phyloP scores from a whole-genome alignment of 345 rosid species.

The Rhizophora apiculata region DNA sequence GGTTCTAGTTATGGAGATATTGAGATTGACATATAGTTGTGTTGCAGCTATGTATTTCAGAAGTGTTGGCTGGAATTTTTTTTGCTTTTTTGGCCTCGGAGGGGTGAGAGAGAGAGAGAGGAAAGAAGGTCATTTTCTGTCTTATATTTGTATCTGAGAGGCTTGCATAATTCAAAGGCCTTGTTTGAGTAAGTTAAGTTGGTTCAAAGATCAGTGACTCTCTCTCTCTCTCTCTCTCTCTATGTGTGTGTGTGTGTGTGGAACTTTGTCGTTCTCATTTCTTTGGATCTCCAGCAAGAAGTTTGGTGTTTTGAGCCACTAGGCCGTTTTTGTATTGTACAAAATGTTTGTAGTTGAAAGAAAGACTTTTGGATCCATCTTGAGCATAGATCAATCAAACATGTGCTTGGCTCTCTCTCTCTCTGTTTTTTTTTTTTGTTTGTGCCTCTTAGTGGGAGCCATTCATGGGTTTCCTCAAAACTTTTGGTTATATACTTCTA shows the following conservation, averaged over 20 bases:
- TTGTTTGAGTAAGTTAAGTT: conserved; percentile 7
- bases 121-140: conserved; percentile 13
- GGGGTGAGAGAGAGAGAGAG: not conserved
- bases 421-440: not conserved
- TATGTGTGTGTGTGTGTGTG: not conserved
- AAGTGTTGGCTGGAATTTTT: conserved; percentile 13
- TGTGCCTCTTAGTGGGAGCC: too few relatives aligned
- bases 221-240: not conserved
- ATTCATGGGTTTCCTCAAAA: too few relatives aligned
- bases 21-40: conserved; percentile 52
- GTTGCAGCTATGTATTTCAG: conserved; percentile 13
- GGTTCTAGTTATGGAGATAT: conserved; percentile 56
- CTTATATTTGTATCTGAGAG: conserved; percentile 17
- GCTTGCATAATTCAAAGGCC: conserved; percentile 19
- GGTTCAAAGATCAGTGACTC: conserved; percentile 4
- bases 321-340: conserved; percentile 32
- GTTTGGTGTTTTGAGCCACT: conserved; percentile 17
- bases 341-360: conserved; percentile 47
- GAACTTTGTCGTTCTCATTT: conserved; percentile 10
- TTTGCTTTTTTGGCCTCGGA: not conserved
- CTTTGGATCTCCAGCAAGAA: conserved; percentile 29
- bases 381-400: conserved; percentile 9
- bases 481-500: not conserved
- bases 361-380: conserved; percentile 21
- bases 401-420: not conserved